phyloP scores from a whole-genome alignment of 805 yeast species.

The Metschnikowia arizonensis region DNA sequence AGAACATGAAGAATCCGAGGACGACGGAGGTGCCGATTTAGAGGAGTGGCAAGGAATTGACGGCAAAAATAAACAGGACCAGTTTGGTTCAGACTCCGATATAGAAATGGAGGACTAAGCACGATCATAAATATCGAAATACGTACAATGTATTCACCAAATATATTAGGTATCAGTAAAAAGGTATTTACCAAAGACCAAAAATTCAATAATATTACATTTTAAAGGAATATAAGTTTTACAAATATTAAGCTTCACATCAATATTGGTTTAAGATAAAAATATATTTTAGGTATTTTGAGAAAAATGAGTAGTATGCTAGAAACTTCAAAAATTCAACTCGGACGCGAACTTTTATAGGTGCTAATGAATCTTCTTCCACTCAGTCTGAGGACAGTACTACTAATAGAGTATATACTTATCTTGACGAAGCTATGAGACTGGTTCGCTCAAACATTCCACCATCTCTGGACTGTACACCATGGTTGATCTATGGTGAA shows the following conservation, averaged over 20 bases:
- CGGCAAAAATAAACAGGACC: slow-evolving; percentile 10
- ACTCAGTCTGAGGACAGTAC: too few species aligned
- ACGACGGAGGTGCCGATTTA: slow-evolving; percentile 4
- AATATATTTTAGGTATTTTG: not conserved
- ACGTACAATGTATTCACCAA: not conserved
- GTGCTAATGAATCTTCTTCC: too few species aligned
- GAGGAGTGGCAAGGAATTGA: slow-evolving; percentile 15
- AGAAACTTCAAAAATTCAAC: not conserved
- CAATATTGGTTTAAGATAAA: too few species aligned
- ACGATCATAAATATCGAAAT: too few species aligned
- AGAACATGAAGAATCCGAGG: slow-evolving; percentile 9
- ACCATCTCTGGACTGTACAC: too few species aligned
- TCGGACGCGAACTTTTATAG: too few species aligned
- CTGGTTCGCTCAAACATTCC: too few species aligned
- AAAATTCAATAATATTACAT: not conserved
- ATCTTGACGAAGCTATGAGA: too few species aligned
- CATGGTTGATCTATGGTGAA: too few species aligned
- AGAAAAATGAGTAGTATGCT: not conserved
- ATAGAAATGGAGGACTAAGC: slow-evolving; percentile 15
- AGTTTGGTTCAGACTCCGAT: slow-evolving; percentile 12
- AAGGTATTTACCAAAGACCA: not conserved
- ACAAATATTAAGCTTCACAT: too few species aligned
- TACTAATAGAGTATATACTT: too few species aligned
- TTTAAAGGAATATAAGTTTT: too few species aligned
- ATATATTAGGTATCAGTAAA: not conserved